These are phyloP conservation scores for Halophytophthora polymorphica DNA, from an alignment of 352 stramenopile species.

Conservation along the genomic window DNA sequence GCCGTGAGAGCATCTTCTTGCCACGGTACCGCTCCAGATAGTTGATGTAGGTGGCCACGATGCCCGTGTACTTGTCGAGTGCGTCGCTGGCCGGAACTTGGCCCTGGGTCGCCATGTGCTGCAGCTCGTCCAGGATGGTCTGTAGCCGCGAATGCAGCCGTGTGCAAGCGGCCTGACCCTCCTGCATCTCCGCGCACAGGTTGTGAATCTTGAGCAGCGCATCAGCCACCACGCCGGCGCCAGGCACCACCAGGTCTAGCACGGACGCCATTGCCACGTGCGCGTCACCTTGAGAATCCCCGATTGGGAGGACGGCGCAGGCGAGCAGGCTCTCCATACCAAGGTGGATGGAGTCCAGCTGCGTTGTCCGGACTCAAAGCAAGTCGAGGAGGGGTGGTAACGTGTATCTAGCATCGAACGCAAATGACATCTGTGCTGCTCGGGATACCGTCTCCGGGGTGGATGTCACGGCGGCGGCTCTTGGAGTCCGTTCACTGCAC, in stretches of 20 bases:
- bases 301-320: too few relatives aligned
- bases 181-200: conserved; percentile 5
- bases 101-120: conserved; percentile 1
- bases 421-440: too few relatives aligned
- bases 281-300: too few relatives aligned
- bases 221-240: background rate
- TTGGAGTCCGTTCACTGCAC: too few relatives aligned
- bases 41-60: background rate
- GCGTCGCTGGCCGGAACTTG: conserved; percentile 2
- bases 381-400: too few relatives aligned
- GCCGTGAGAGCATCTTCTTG: conserved; percentile 4
- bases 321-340: too few relatives aligned
- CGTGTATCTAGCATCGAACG: too few relatives aligned
- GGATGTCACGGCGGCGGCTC: too few relatives aligned
- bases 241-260: conserved; percentile 4
- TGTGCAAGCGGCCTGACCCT: conserved; percentile 3
- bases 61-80: conserved; percentile 1
- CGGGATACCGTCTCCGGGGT: too few relatives aligned
- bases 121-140: background rate
- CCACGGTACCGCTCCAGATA: background rate
- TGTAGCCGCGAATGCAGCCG: background rate
- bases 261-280: too few relatives aligned
- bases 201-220: background rate
- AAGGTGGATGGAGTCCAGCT: too few relatives aligned
- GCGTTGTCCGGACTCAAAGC: too few relatives aligned